Base-by-base conservation (phyloP, 306 rosid species). In the Trifolium fragiferum region DNA sequence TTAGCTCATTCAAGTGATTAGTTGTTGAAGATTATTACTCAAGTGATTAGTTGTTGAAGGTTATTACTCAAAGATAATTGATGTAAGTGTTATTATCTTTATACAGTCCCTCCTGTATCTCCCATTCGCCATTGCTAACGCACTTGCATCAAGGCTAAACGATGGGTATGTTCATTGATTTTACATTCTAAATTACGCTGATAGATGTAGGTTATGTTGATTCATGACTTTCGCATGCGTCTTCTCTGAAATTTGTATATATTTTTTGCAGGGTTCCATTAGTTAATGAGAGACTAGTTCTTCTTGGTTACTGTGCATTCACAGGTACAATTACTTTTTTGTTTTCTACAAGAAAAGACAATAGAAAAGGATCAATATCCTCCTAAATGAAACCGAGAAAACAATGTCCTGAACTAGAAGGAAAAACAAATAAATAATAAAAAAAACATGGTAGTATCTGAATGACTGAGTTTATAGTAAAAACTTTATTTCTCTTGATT, bases 121-220 rank as follows among this genome's bases (percentile, higher is more conserved):
- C 50, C 99, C 99, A 20, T 82, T 90, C 18, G 98, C 98, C 58
- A 86, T 92, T 86, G 99, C 96, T 68, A 94, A 94, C 82, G 89
- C 89, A 18, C 98, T 92, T 32, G 87, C 93, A 4, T 90, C 98
- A 40, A 90, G 83, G 82, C 82, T 90, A 57, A 87, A 89, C 69
- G 96, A 85, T 21, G 98, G 99, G 99, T 94, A 89, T 67, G 89
- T 68, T 62, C 25, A 68, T 44, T 77, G 67, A 55, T 60, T 75
- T 67, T 37, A 14, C 58, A 13, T 64, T 81, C n/a, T 69, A 64
- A 65, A 43, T 58, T 70, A 19, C 38, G 0, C 51, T 46, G 25
- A 16, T 47, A n/a, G 40, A 47, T 54, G 30, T 30, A 18, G 54
- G 19, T 77, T 51, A n/a, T 82, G 72, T 62, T 74, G 60, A 66